A percentile compares a stretch with the other conserved stretches of the same genome.
Conservation (phyloP, 169 alveolate species). For the Cryptosporidium sp. region DNA sequence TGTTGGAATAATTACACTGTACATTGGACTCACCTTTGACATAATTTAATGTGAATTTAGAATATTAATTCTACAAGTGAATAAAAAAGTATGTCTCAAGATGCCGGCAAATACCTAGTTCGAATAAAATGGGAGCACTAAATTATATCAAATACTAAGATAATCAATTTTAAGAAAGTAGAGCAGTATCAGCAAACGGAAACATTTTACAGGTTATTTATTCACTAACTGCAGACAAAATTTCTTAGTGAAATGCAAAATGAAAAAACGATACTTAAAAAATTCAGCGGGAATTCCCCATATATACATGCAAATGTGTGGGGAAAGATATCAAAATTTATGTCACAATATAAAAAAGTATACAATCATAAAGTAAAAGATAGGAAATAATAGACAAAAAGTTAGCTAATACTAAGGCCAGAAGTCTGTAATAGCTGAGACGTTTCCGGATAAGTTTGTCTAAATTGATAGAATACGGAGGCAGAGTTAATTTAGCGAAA, state of each 20-base stretch:
- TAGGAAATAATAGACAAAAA: background rate
- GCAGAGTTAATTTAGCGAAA: background rate
- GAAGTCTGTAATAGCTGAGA: background rate
- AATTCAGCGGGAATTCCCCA: slow-evolving; percentile 11
- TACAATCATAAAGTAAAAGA: background rate
- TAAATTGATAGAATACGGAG: background rate
- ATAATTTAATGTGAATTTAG: background rate
- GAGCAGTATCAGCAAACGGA: background rate
- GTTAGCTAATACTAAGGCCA: background rate
- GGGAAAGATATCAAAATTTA: slow-evolving; percentile 49
- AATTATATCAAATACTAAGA: background rate
- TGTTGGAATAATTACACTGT: slow-evolving; percentile 94
- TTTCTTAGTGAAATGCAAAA: background rate
- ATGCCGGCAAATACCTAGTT: background rate
- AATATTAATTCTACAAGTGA: background rate
- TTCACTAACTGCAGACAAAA: background rate
- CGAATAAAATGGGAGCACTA: background rate
- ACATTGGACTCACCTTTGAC: slow-evolving; percentile 50
- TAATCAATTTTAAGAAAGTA: background rate
- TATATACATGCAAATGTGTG: slow-evolving; percentile 44
- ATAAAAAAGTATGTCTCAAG: slow-evolving; percentile 2
- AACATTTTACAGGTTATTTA: background rate
- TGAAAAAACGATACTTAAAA: slow-evolving; percentile 27
- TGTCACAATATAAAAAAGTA: slow-evolving; percentile 12
- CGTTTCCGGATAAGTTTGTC: background rate